These are phyloP conservation scores for Starmerella geochares DNA, from an alignment of 805 yeast species.

Conservation along the genomic window DNA sequence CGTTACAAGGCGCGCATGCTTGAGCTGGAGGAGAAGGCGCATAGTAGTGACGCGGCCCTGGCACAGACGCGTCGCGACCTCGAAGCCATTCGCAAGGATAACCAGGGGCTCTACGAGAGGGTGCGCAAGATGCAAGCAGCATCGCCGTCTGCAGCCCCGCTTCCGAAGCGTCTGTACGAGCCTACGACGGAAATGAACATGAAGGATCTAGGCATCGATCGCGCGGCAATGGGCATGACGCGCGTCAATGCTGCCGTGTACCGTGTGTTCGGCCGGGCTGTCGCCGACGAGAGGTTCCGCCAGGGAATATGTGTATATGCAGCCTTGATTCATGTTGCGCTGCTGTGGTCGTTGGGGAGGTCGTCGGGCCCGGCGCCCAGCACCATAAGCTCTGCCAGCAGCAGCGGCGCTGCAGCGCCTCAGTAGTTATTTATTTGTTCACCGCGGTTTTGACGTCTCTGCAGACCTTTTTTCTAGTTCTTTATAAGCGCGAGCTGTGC, in stretches of 20 bases:
- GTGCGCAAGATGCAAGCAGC: slow-evolving; percentile 36
- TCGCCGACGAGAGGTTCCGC: slow-evolving; percentile 20
- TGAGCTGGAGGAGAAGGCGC: slow-evolving; percentile 73
- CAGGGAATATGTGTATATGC: slow-evolving; percentile 47
- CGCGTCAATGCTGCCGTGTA: slow-evolving; percentile 62
- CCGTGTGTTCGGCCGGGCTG: slow-evolving; percentile 32
- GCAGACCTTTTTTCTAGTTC: not conserved
- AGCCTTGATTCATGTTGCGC: slow-evolving; percentile 56
- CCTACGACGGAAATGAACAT: slow-evolving; percentile 78
- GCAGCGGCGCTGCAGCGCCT: not conserved
- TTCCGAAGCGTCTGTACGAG: slow-evolving; percentile 55
- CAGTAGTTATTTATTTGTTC: not conserved
- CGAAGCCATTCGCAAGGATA: slow-evolving; percentile 56
- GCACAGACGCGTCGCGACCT: slow-evolving; percentile 57
- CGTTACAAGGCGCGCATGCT: slow-evolving; percentile 73
- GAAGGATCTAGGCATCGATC: slow-evolving; percentile 63
- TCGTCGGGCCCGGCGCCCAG: not conserved
- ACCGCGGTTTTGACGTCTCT: not conserved
- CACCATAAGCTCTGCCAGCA: too few relatives aligned
- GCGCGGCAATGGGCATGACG: slow-evolving; percentile 60
- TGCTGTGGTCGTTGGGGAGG: not conserved
- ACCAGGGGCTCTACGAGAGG: slow-evolving; percentile 68
- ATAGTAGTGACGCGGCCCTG: slow-evolving; percentile 45
- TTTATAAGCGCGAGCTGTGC: too few relatives aligned
- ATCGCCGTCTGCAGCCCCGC: slow-evolving; percentile 41